Evolutionary conservation across 768 basidiomycete species (phyloP), one percentile per base, ranked within the genome.

Genomic region (Leucocoprinus birnbaumii): DNA sequence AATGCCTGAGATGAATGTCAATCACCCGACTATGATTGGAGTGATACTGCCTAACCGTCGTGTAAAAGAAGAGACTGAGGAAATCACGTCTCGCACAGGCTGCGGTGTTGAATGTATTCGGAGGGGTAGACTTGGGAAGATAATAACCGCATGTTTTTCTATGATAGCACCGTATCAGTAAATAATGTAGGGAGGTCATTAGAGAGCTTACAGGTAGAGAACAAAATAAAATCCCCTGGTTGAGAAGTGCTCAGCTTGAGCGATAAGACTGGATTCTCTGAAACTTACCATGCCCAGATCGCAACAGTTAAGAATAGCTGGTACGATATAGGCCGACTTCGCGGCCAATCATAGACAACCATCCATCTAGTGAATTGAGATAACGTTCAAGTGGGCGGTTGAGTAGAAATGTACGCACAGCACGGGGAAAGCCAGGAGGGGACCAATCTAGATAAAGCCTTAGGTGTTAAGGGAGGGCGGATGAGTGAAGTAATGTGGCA

Each of bases 331-430:
- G 73, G 73, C 18, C 80, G 75, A 57, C 85, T 80, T 41, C 86
- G 75, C 1, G 89, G 90, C 74, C 82, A 84, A 72, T 93, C 85
- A 62, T 80, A 86, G 52, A 86, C 72, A 53, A 91, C 79, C 74
- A 90, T 76, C 48, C 82, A 65, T 25, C 78, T 77, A 47, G 21
- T 27, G 3, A 19, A 25, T 22, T 37, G 24, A 51, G 37, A 40
- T 44, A 46, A 14, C 51, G 11, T 6, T 24, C 21, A 8, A n/a
- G n/a, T n/a, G n/a, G n/a, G 9, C 6, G 18, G 44, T n/a, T 41
- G 27, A 22, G 27, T 18, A 35, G 48, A 22, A n/a, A 3, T 14
- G 8, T n/a, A 67, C 74, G 38, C 66, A 78, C 73, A 83, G 65
- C 34, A 91, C 70, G 1, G 86, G 87, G 19, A 91, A 66, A 25